Evolutionary conservation across 2,329 filamentous ascomycete species (phyloP), one percentile per base, ranked within the genome.

Genomic region (Sordariomycetes sp.): DNA sequence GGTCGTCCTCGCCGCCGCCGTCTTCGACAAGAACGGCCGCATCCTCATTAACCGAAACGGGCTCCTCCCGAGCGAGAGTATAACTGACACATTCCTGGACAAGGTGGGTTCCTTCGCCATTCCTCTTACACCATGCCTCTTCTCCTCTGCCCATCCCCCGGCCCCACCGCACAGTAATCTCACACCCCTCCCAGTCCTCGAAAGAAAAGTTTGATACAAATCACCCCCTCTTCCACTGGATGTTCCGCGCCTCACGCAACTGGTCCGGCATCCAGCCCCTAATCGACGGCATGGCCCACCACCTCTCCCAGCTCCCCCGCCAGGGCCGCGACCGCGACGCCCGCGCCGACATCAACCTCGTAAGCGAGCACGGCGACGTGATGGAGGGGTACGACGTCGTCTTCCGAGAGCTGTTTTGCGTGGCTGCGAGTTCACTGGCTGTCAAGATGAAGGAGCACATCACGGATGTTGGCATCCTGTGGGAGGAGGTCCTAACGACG

Each of bases 181-280:
- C 17, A 22, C 39, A 22, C 53, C 8, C 50, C 32, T 2, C 57
- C 62, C 59, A 67, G 64, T 69, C 62, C 61, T 70, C 85, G 56
- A 82, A 85, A 59, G 89, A 95, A 60, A 81, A 85, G 15, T 91
- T 96, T 64, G 84, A 83, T 58, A 83, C 84, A 25, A 80, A 82
- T 0, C 89, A 95, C 65, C 82, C 87, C 0, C 82, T 91, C 1
- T 95, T 94, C 69, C 82, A 90, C 54, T 95, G 90, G 90, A 85
- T 94, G 64, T 95, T 88, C 66, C 81, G 87, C 58, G 87, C 89
- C 2, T 89, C 87, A 7, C 79, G 84, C 59, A 86, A 90, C 67
- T 96, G 90, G 90, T 66, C 71, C 8, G 79, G 81, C 48, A 77
- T 95, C 28, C 76, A 76, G 57, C 80, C 82, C 52, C 74, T 94